phyloP scores from a whole-genome alignment of 495 filamentous ascomycete species.

The Penicillium alfredii region DNA sequence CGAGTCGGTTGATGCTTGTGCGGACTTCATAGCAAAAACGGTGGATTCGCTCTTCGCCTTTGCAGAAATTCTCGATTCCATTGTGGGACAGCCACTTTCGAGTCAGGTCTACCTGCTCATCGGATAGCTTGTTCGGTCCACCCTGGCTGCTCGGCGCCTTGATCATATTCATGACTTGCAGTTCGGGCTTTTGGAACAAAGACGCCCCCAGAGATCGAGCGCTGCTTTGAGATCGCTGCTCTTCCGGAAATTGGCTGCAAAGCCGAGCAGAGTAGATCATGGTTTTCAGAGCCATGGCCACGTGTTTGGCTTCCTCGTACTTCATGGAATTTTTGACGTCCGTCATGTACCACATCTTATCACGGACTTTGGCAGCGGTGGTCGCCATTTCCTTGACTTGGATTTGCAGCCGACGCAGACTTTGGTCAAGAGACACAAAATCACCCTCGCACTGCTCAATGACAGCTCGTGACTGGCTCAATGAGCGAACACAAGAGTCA shows the following conservation, averaged over 20 bases:
- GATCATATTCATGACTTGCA: slow-evolving; percentile 82
- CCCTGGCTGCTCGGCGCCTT: slow-evolving; percentile 78
- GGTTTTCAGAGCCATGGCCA: slow-evolving; percentile 82
- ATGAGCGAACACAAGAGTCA: slow-evolving; percentile 27
- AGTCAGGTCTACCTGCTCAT: slow-evolving; percentile 87
- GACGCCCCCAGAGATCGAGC: slow-evolving; percentile 47
- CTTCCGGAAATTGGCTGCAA: slow-evolving; percentile 35
- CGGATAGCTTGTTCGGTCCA: slow-evolving; percentile 89
- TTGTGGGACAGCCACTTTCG: slow-evolving; percentile 76
- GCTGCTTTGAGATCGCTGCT: slow-evolving; percentile 46
- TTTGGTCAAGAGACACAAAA: slow-evolving; percentile 33
- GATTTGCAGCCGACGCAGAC: slow-evolving; percentile 32
- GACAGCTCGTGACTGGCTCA: slow-evolving; percentile 32
- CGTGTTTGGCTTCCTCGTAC: slow-evolving; percentile 84
- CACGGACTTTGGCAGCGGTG: slow-evolving; percentile 46
- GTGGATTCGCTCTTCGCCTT: slow-evolving; percentile 92
- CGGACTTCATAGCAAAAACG: slow-evolving; percentile 89
- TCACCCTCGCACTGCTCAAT: slow-evolving; percentile 40
- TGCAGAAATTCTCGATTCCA: slow-evolving; percentile 88
- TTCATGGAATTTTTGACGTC: slow-evolving; percentile 87
- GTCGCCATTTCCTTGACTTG: slow-evolving; percentile 30
- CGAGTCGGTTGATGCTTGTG: slow-evolving; percentile 76
- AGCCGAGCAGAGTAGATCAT: slow-evolving; percentile 59
- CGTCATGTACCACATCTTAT: slow-evolving; percentile 99
- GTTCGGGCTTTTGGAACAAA: slow-evolving; percentile 75